These are phyloP conservation scores for Trifolium repens DNA, from an alignment of 306 rosid species.

Conservation along the genomic window DNA sequence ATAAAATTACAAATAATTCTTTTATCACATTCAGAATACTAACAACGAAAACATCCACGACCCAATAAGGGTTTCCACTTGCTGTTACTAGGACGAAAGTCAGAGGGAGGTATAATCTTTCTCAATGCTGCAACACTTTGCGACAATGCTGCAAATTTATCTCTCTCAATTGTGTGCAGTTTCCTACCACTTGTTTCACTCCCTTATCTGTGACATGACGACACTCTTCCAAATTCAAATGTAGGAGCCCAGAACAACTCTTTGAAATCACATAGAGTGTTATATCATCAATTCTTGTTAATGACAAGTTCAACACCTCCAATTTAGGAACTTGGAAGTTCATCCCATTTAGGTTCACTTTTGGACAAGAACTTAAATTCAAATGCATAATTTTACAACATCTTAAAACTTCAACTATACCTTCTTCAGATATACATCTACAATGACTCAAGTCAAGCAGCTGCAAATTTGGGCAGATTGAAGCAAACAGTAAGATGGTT, in stretches of 20 bases:
- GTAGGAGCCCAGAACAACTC: constrained; percentile 50
- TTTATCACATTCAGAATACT: neutral
- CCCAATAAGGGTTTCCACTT: constrained; percentile 49
- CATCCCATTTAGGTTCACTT: neutral
- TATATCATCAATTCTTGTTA: constrained; percentile 50
- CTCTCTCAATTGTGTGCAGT: constrained; percentile 62
- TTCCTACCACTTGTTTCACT: constrained; percentile 54
- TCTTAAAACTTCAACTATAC: constrained; percentile 46
- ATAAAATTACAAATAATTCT: no score
- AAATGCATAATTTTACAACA: constrained; percentile 59
- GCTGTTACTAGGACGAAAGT: constrained; percentile 38
- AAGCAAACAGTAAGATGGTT: constrained; percentile 42
- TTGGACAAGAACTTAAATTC: constrained; percentile 42
- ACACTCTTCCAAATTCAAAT: constrained; percentile 53
- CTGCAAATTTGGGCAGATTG: constrained; percentile 56
- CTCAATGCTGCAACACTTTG: constrained; percentile 52
- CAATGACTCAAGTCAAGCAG: constrained; percentile 57
- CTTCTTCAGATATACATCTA: constrained; percentile 2
- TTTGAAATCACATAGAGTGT: constrained; percentile 57
- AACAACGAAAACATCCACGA: constrained; percentile 40
- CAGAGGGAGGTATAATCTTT: constrained; percentile 50
- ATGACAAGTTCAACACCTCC: constrained; percentile 51
- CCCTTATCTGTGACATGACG: constrained; percentile 59
- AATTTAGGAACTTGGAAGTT: constrained; percentile 42
- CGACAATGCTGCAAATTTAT: constrained; percentile 58